Evolutionary conservation across 2,329 filamentous ascomycete species (phyloP).

Genomic region (Albifimbria verrucaria): DNA sequence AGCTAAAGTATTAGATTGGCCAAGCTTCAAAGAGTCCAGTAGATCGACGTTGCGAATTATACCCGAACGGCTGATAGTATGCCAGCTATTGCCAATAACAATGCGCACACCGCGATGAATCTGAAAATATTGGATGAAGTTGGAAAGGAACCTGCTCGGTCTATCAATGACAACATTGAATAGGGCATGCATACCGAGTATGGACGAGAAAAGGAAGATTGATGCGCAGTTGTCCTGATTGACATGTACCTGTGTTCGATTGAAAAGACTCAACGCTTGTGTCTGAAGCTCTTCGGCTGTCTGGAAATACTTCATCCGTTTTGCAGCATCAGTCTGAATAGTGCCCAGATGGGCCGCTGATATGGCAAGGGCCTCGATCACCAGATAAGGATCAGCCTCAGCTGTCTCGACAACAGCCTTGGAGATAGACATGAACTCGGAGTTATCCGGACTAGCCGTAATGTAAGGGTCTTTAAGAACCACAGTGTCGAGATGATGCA

Average conservation of each 20-base stretch:
- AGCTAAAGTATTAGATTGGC: neutral
- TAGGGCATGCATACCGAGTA: neutral
- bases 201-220: neutral
- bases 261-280: neutral
- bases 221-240: neutral
- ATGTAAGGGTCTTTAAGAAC: neutral
- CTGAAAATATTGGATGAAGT: neutral
- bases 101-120: neutral
- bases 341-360: neutral
- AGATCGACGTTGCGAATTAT: neutral
- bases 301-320: neutral
- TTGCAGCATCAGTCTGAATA: neutral
- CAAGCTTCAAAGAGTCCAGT: neutral
- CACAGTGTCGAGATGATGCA: neutral
- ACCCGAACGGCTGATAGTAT: neutral
- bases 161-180: neutral
- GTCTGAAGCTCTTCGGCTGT: neutral
- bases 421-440: neutral
- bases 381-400: neutral
- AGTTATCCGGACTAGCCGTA: neutral
- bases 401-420: neutral
- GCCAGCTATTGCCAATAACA: neutral
- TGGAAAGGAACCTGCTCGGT: neutral
- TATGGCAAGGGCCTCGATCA: neutral
- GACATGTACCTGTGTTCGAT: neutral